Percentiles rank a stretch among this genome's conserved stretches.
Conservation (phyloP, 257 asterid species). For the Solanum bukasovii region DNA sequence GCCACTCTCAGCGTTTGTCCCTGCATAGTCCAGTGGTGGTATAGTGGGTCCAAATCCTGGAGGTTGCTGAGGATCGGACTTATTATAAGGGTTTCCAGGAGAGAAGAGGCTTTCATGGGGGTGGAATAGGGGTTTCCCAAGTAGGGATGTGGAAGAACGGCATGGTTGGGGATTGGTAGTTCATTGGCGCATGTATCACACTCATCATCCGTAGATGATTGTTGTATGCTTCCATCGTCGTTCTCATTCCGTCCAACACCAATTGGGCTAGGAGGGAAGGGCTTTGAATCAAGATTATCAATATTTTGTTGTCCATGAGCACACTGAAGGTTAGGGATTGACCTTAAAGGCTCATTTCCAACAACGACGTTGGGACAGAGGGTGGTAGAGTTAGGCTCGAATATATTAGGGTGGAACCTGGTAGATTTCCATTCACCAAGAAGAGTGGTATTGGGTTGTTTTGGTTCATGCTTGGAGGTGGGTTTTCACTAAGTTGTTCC, state of each 20-base stretch:
- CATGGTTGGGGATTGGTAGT: too few species aligned
- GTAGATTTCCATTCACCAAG: neutral
- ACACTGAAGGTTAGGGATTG: neutral
- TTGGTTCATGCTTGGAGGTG: neutral
- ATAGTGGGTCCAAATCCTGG: neutral
- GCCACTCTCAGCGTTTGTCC: neutral
- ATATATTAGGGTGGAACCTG: too few species aligned
- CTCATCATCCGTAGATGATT: neutral
- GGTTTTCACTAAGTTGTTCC: too few species aligned
- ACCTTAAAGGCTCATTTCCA: neutral
- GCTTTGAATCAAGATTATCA: too few species aligned
- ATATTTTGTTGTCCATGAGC: too few species aligned
- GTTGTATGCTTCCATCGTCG: too few species aligned
- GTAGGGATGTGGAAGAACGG: neutral
- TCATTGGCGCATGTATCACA: neutral
- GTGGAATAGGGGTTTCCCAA: too few species aligned
- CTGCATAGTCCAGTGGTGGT: neutral
- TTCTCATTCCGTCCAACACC: neutral
- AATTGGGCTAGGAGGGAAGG: neutral
- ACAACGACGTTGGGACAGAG: too few species aligned
- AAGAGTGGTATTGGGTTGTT: neutral
- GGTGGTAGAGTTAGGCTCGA: neutral
- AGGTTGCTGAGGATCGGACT: too few species aligned
- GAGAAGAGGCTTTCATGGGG: neutral
- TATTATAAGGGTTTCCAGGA: too few species aligned